Base-by-base conservation (phyloP, 495 filamentous ascomycete species). In the Cladorrhinum samala region DNA sequence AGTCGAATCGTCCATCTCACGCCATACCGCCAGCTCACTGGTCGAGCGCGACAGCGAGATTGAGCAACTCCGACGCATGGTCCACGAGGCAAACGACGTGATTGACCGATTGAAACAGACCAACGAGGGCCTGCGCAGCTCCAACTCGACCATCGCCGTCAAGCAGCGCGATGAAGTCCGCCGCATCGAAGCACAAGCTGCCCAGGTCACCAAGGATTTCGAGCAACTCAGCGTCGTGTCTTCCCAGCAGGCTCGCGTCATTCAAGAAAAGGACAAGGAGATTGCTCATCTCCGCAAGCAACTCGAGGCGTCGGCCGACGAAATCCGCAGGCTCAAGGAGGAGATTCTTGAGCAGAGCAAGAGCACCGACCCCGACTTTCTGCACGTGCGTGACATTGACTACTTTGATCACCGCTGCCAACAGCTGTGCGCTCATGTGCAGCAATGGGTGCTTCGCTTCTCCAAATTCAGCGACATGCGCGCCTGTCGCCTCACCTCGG, bases 351-450 rank as follows among this genome's bases (percentile, higher is more conserved):
- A 64, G 49, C 53, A 56, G 40, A 51, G 25, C 36, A 52, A 46
- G 16, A 68, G 70, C 42, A 83, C 83, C 61, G 81, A 84, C 52
- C 81, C 84, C 59, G 80, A 85, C 47, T 91, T 94, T 64, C 83
- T 97, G 55, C 80, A 80, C 46, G 74, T 89, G 45, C 82, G 83
- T 59, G 93, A 96, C 63, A 88, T 94, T 58, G 89, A 95, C 65
- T 91, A 96, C 73, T 97, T 98, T 63, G 88, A 93, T 58, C 82
- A 81, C 62, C 88, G 89, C n/a, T 96, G 92, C 69, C 88, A 95
- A 62, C 83, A 91, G 64, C 81, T 98, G 14, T 97, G 89, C 65
- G 85, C 88, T 59, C 90, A 95, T 60, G 89, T 96, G 14, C 91
- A 95, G 62, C 87, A 92, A 72, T 98, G 91, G 90, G 88, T 96